Evolutionary conservation across 495 filamentous ascomycete genomes (phyloP).

Genomic region (Viridothelium virens): DNA sequence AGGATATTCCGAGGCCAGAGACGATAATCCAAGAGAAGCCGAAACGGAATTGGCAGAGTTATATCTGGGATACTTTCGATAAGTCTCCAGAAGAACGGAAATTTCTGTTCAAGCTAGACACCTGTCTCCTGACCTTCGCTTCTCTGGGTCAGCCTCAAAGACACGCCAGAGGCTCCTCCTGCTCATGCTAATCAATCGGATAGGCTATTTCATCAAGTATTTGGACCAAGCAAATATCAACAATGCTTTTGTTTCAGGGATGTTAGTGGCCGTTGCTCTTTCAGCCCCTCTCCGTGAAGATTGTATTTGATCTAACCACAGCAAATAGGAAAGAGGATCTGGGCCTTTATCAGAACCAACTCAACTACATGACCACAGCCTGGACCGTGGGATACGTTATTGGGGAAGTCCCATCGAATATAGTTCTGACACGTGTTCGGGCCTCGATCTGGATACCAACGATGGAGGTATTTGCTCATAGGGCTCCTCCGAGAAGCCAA

Average conservation of each 20-base stretch:
- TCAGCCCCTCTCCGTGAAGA: not conserved
- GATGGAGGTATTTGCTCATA: conserved; percentile 31
- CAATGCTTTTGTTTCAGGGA: conserved; percentile 46
- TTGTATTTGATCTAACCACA: not conserved
- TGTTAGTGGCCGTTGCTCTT: conserved; percentile 26
- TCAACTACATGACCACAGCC: conserved; percentile 35
- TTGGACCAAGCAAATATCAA: conserved; percentile 53
- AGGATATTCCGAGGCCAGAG: not conserved
- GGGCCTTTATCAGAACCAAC: conserved; percentile 23
- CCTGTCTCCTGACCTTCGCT: conserved; percentile 48
- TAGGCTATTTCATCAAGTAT: conserved; percentile 54
- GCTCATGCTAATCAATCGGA: conserved; percentile 31
- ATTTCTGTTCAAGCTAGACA: conserved; percentile 54
- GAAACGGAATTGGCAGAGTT: conserved; percentile 40
- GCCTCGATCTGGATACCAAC: conserved; percentile 55
- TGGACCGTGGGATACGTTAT: conserved; percentile 60
- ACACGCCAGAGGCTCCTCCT: not conserved
- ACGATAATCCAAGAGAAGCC: conserved; percentile 25
- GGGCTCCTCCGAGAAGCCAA: not conserved
- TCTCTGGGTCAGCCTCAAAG: conserved; percentile 35
- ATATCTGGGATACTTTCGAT: conserved; percentile 55
- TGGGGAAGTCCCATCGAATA: conserved; percentile 54
- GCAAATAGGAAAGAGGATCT: conserved; percentile 26
- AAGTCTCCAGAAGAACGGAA: conserved; percentile 53
- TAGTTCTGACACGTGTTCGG: conserved; percentile 48